Evolutionary conservation across 257 asterid genomes (phyloP).

Genomic region (Lantana camara): DNA sequence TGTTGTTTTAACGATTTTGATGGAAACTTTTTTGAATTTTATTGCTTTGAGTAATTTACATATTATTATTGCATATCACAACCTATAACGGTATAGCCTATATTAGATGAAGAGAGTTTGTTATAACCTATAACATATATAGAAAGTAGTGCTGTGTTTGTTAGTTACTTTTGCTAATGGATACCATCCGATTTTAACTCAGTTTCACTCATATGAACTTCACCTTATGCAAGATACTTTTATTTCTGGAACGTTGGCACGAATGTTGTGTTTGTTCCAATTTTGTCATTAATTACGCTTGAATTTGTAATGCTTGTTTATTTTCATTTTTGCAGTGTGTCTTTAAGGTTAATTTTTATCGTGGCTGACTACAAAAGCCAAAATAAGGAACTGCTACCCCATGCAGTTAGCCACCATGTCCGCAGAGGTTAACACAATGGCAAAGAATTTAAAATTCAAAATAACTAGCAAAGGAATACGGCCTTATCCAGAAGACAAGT

Average conservation of each 20-base stretch:
- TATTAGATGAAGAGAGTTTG: too few species aligned
- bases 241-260: slow-evolving; percentile 7
- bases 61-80: background rate
- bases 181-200: background rate
- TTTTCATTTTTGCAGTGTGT: slow-evolving; percentile 16
- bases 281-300: background rate
- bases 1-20: background rate
- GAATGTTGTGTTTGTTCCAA: background rate
- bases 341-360: background rate
- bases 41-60: background rate
- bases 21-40: background rate
- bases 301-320: background rate
- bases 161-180: too few species aligned
- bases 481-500: slow-evolving; percentile 31
- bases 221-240: background rate
- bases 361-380: slow-evolving; percentile 28
- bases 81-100: too few species aligned
- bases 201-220: background rate
- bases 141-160: too few species aligned
- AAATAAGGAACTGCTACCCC: slow-evolving; percentile 10
- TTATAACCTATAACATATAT: too few species aligned
- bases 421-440: slow-evolving; percentile 31
- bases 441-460: slow-evolving; percentile 49
- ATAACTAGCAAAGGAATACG: slow-evolving; percentile 42
- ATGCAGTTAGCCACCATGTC: slow-evolving; percentile 32